Evolutionary conservation across 2,329 filamentous ascomycete genomes (phyloP), one percentile per base, ranked within the genome.

Genomic region (Phyllachora maydis): DNA sequence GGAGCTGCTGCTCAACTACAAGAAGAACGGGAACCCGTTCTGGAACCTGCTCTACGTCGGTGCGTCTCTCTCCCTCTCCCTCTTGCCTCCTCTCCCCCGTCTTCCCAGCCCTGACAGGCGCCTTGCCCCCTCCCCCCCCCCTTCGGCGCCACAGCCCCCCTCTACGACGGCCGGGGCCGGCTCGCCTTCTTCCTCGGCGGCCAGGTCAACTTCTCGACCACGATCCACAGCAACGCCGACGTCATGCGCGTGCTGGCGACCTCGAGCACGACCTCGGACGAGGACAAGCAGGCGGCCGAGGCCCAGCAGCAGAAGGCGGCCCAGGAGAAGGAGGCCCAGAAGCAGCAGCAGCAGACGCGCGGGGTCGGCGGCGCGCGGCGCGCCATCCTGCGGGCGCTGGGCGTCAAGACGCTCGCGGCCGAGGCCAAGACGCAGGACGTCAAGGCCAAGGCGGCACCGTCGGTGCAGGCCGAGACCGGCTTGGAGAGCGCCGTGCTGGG

Each of bases 161-260:
- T 22, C 8, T 22, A 6, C 12, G 20, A 22, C 12, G 20, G 15
- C 8, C 32, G 42, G 1, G 60, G 61, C 6, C 49, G 52, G 8
- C 39, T 57, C 2, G 44, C 41, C 1, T 63, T 55, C 36, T 62
- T 59, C 32, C 45, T 68, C n/a, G 59, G 58, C 1, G 60, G 53
- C 0, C 58, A 67, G 28, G 52, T 67, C 22, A 58, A 67, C 30
- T 55, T 62, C 11, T 62, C 58, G 1, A 56, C 56, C 2, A 55
- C 52, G 0, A 46, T 65, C 10, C 49, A 54, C 28, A 55, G 44
- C 24, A 46, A 46, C 12, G 49, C 49, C 3, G 60, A 65, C 28
- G 45, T 65, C 8, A 31, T 66, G 22, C 48, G 46, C 4, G 43
- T 62, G 4, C 35, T 66, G n/a, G 14, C 20, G 6, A 13, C 15